phyloP scores from a whole-genome alignment of 805 yeast species.

The Metschnikowia colocasiae region DNA sequence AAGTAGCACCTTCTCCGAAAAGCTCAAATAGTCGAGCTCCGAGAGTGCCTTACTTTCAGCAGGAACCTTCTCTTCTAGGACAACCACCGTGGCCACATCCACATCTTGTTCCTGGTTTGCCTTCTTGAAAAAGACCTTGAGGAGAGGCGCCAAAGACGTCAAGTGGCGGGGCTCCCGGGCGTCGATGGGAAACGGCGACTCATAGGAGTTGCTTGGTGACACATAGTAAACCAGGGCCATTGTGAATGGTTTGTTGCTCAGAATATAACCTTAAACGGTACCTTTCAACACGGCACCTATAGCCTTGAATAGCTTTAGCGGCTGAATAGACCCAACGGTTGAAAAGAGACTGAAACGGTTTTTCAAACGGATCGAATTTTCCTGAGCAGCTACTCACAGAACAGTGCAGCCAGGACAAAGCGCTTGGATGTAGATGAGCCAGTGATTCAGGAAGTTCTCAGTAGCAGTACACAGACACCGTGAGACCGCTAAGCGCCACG shows the following conservation, averaged over 20 bases:
- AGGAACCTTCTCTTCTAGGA: constrained; percentile 17
- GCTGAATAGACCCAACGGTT: too few species aligned
- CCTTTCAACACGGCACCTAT: too few species aligned
- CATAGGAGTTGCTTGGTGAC: constrained; percentile 12
- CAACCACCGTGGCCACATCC: constrained; percentile 31
- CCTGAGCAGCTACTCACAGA: background rate
- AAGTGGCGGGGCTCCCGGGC: constrained; percentile 21
- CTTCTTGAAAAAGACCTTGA: constrained; percentile 23
- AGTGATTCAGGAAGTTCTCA: background rate
- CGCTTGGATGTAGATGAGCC: background rate
- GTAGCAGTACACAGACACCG: background rate
- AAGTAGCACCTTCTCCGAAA: constrained; percentile 28
- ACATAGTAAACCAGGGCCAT: constrained; percentile 22
- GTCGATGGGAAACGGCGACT: constrained; percentile 8
- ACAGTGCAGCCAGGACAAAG: background rate
- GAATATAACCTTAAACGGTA: too few species aligned
- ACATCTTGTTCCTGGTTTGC: constrained; percentile 35
- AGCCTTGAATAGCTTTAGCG: too few species aligned
- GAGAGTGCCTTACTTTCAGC: constrained; percentile 1
- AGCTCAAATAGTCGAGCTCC: constrained; percentile 24
- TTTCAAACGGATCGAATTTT: too few species aligned
- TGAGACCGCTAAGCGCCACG: background rate
- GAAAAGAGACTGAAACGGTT: too few species aligned
- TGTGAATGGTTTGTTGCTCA: background rate
- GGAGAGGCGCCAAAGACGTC: constrained; percentile 15